Percentiles rank a stretch among this genome's conserved stretches.
phyloP scores from a whole-genome alignment of 257 asterid genomes.

The Fraxinus cuspidata region DNA sequence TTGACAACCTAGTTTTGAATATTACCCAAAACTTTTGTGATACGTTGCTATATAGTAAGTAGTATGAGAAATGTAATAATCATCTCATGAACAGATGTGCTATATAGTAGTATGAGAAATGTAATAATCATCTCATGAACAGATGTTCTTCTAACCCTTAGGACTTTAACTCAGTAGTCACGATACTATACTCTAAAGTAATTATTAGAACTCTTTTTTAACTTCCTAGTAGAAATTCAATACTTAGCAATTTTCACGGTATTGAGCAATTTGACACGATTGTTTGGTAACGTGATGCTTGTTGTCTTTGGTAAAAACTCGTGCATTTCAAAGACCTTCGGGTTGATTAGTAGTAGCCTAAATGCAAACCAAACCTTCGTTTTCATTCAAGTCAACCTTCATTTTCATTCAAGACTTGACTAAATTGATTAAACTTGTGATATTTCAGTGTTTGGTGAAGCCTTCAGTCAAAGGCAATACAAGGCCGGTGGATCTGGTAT shows the following conservation, averaged over 20 bases:
- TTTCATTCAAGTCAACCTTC: neutral
- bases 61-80: neutral
- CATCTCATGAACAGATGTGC: neutral
- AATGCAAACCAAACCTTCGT: neutral
- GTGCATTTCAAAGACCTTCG: neutral
- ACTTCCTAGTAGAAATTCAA: neutral
- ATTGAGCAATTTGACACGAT: neutral
- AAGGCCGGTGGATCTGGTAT: constrained; percentile 66
- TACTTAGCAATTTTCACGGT: neutral
- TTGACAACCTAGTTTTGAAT: neutral
- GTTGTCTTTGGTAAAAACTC: neutral
- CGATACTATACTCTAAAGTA: neutral
- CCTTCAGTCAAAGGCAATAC: constrained; percentile 76
- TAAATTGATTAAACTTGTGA: constrained; percentile 10
- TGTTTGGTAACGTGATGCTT: neutral
- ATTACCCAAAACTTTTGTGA: neutral
- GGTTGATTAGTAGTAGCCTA: neutral
- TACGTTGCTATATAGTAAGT: neutral
- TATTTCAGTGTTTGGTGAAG: constrained; percentile 68
- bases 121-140: neutral
- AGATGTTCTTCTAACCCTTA: neutral
- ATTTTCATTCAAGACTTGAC: neutral
- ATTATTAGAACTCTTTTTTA: neutral
- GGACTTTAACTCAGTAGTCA: neutral
- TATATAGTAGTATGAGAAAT: neutral